Conservation (phyloP, 2,329 filamentous ascomycete genomes). For the Trichophyton simii region DNA sequence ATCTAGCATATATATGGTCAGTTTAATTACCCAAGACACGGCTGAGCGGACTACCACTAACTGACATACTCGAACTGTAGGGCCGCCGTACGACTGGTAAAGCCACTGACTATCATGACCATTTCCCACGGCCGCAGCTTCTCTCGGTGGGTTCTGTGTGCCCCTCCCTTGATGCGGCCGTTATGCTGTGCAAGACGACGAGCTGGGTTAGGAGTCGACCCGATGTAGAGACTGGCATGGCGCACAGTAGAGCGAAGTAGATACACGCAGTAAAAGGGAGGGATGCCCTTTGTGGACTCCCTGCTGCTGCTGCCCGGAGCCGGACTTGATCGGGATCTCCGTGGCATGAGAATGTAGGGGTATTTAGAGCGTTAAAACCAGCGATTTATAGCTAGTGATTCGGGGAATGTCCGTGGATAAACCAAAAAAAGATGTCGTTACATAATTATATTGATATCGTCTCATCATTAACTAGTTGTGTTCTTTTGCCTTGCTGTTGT, state of each 20-base stretch:
- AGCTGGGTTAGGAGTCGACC: conserved; percentile 78
- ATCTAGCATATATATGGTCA: conserved; percentile 41
- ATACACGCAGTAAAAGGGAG: conserved; percentile 87
- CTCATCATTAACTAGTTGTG: not conserved
- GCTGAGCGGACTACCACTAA: not conserved
- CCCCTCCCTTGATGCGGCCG: conserved; percentile 68
- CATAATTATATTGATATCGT: not conserved
- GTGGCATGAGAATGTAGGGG: not conserved
- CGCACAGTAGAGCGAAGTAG: conserved; percentile 71
- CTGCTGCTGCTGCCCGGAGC: not conserved
- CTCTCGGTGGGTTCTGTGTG: conserved; percentile 56
- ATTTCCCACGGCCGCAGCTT: conserved; percentile 80
- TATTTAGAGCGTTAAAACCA: not conserved
- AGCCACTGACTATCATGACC: conserved; percentile 73
- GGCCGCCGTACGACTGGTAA: conserved; percentile 74
- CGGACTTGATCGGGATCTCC: not conserved
- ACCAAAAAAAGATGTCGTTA: no score
- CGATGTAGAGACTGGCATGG: conserved; percentile 64
- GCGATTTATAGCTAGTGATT: not conserved
- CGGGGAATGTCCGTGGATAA: not conserved
- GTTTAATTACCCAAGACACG: not conserved
- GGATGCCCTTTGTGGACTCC: conserved; percentile 43
- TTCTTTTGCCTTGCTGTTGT: no score
- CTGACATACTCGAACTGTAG: conserved; percentile 76
- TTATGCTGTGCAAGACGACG: conserved; percentile 86